Percentiles rank a stretch among this genome's conserved stretches.
phyloP scores from a whole-genome alignment of 169 alveolate species.

The Cryptosporidium sp. region DNA sequence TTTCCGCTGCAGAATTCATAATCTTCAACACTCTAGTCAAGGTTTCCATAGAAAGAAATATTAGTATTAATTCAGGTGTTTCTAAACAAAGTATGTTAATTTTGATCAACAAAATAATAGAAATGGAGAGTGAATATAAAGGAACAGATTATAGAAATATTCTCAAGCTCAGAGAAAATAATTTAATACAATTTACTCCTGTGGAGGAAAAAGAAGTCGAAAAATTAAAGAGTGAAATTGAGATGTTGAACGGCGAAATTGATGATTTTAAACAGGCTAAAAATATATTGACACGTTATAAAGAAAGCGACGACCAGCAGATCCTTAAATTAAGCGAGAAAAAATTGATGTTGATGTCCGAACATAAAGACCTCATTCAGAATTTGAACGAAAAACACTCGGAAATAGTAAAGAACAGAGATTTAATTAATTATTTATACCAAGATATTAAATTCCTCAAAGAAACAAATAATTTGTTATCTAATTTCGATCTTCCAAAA shows the following conservation, averaged over 20 bases:
- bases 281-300: not conserved
- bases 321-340: constrained; percentile 17
- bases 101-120: not conserved
- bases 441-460: constrained; percentile 51
- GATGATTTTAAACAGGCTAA: constrained; percentile 2
- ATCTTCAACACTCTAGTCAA: constrained; percentile 41
- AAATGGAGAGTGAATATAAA: not conserved
- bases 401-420: constrained; percentile 4
- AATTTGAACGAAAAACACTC: not conserved
- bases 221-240: constrained; percentile 14
- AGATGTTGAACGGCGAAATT: constrained; percentile 1
- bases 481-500: constrained; percentile 5
- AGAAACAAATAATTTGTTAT: constrained; percentile 30
- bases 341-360: constrained; percentile 31
- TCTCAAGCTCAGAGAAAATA: not conserved
- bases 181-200: not conserved
- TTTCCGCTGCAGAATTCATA: constrained; percentile 26
- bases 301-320: constrained; percentile 10
- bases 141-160: not conserved
- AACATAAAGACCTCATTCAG: constrained; percentile 27
- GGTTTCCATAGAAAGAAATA: not conserved
- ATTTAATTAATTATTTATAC: constrained; percentile 17
- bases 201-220: not conserved
- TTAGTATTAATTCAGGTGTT: constrained; percentile 3
- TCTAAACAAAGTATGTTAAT: constrained; percentile 8